A percentile compares a stretch with the other conserved stretches of the same genome.
Conservation (phyloP, 805 yeast genomes). For the Alloascoidea africana region DNA sequence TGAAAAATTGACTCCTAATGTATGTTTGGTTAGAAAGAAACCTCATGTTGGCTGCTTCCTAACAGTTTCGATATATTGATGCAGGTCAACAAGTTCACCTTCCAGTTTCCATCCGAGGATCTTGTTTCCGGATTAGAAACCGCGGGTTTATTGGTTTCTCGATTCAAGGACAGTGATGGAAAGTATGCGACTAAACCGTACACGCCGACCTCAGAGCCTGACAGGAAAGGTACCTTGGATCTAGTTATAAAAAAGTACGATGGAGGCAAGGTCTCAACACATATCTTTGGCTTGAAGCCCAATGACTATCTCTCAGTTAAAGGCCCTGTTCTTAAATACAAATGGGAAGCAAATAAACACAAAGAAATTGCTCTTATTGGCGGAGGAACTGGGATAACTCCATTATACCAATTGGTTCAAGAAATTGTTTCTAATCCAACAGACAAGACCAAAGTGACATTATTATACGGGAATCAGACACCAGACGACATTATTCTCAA, state of each 20-base stretch:
- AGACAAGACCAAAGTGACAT: conserved; percentile 79
- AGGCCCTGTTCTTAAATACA: conserved; percentile 90
- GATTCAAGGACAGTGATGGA: conserved; percentile 60
- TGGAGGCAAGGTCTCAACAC: conserved; percentile 71
- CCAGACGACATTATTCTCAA: conserved; percentile 71
- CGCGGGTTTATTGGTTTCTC: conserved; percentile 72
- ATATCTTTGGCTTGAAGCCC: conserved; percentile 52
- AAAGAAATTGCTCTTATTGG: conserved; percentile 73
- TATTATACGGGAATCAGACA: conserved; percentile 69
- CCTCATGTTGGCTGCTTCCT: too few species aligned
- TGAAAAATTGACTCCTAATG: too few species aligned
- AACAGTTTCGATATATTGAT: too few species aligned
- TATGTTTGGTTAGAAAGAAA: too few species aligned
- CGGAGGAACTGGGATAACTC: conserved; percentile 96
- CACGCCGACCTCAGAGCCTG: conserved; percentile 70
- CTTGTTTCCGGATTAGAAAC: conserved; percentile 60
- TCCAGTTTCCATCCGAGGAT: conserved; percentile 53
- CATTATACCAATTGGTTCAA: conserved; percentile 77
- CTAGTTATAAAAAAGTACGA: conserved; percentile 76
- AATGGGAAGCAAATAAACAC: conserved; percentile 78
- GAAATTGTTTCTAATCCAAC: conserved; percentile 63
- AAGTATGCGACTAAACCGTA: conserved; percentile 66
- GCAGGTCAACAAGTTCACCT: conserved; percentile 51
- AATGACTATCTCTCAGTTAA: conserved; percentile 80
- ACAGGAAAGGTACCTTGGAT: conserved; percentile 58